Evolutionary conservation across 139 green algal species (phyloP).

Genomic region (Closterium sp.): DNA sequence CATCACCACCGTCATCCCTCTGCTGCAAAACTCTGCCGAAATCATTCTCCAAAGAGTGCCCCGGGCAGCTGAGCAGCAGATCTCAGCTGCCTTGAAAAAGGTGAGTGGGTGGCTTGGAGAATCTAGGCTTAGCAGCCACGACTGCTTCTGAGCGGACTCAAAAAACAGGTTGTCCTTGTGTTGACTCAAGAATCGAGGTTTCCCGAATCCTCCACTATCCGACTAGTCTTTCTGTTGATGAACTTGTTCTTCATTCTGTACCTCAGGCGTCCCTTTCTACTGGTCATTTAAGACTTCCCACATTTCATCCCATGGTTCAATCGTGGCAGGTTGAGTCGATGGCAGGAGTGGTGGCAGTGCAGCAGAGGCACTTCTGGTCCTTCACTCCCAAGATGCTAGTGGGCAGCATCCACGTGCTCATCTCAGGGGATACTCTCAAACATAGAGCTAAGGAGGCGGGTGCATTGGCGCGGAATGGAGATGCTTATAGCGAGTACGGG

Average conservation of each 20-base stretch:
- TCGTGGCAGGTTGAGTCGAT: conserved; percentile 16
- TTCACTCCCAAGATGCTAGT: conserved; percentile 39
- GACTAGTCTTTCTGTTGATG: too few relatives aligned
- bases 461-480: background rate
- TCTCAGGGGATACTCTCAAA: background rate
- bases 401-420: conserved; percentile 28
- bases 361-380: conserved; percentile 35
- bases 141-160: too few relatives aligned
- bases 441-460: background rate
- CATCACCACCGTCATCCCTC: conserved; percentile 46
- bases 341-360: conserved; percentile 15
- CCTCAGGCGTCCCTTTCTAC: too few relatives aligned
- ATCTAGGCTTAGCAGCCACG: too few relatives aligned
- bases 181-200: too few relatives aligned
- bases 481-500: background rate
- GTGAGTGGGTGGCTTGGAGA: background rate
- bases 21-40: conserved; percentile 40
- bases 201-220: too few relatives aligned
- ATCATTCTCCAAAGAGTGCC: conserved; percentile 44
- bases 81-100: conserved; percentile 20
- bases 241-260: too few relatives aligned
- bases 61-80: conserved; percentile 16
- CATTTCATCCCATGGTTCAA: background rate
- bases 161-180: too few relatives aligned
- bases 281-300: too few relatives aligned